Evolutionary conservation across 176 grass and related monocot genomes (phyloP), one percentile per base, ranked within the genome.

Genomic region (Musa beccarii): DNA sequence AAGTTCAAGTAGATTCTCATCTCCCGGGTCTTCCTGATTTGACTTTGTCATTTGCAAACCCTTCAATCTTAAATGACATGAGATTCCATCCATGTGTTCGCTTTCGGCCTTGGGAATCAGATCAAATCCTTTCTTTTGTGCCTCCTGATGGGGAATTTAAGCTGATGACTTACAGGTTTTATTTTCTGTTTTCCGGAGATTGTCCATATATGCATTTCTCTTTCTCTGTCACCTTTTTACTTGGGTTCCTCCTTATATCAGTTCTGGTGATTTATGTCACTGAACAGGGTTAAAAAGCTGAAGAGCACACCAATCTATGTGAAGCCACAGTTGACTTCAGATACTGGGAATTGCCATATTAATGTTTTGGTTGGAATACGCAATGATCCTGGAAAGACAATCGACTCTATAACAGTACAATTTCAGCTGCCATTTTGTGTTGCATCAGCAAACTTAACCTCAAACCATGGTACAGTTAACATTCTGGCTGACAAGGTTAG

Each of bases 301-400:
- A 98, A 93, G 90, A 91, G 78, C 72, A 89, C 59, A 59, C 90
- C 90, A 73, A 82, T 98, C 64, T 98, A 98, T 78, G 84, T 98
- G 82, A 98, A 93, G 76, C 90, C 90, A 4, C 90, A 98, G n/a
- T 78, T 98, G 62, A 84, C 82, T 56, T 93, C 88, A 43, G 82
- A 93, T 91, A 88, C 88, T 11, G 94, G 94, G 54, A 93, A 87
- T 79, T 98, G 94, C 20, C 90, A 76, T 62, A 75, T 98, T 80
- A 89, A 80, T 84, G 90, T 92, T 66, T 87, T 98, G 88, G 84
- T 89, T 12, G 90, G 94, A 63, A 81, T 86, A 61, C 86, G 75
- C 56, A 93, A 98, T 80, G 94, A 98, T 89, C 88, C 88, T 81
- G 94, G 94, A 77, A 98, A 98, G 80, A 67, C 94, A 77, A 91